phyloP scores from a whole-genome alignment of 2,329 filamentous ascomycete genomes.

The Sclerotinia nivalis region DNA sequence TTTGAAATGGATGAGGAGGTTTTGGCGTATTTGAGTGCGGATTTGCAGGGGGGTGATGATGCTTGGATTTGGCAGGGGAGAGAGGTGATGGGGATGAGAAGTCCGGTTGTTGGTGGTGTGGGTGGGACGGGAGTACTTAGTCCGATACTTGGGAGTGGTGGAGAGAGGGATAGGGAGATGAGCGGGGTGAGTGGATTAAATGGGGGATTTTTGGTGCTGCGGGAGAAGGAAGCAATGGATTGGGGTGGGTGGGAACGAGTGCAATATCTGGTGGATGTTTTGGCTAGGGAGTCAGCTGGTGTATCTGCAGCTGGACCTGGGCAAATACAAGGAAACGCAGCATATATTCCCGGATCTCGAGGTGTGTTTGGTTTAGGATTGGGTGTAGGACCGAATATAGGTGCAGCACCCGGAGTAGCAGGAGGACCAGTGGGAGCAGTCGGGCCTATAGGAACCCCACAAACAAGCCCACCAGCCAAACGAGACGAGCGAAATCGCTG shows the following conservation, averaged over 20 bases:
- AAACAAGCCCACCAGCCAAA: neutral
- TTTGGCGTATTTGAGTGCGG: constrained; percentile 80
- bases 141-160: constrained; percentile 33
- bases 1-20: constrained; percentile 73
- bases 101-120: constrained; percentile 25
- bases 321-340: neutral
- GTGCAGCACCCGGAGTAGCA: neutral
- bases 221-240: constrained; percentile 59
- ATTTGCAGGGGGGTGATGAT: constrained; percentile 78
- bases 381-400: constrained; percentile 15
- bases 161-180: constrained; percentile 43
- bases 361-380: constrained; percentile 10
- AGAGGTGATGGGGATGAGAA: constrained; percentile 48
- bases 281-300: constrained; percentile 49
- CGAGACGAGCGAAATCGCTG: constrained; percentile 26
- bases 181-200: neutral
- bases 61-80: constrained; percentile 80
- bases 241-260: constrained; percentile 83
- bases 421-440: neutral
- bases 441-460: neutral
- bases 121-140: constrained; percentile 21
- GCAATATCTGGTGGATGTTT: constrained; percentile 60
- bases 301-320: too few species aligned
- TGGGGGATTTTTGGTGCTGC: constrained; percentile 44
- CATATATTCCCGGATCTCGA: constrained; percentile 1